phyloP scores from a whole-genome alignment of 257 asterid species.

The Ehretia macrophylla region DNA sequence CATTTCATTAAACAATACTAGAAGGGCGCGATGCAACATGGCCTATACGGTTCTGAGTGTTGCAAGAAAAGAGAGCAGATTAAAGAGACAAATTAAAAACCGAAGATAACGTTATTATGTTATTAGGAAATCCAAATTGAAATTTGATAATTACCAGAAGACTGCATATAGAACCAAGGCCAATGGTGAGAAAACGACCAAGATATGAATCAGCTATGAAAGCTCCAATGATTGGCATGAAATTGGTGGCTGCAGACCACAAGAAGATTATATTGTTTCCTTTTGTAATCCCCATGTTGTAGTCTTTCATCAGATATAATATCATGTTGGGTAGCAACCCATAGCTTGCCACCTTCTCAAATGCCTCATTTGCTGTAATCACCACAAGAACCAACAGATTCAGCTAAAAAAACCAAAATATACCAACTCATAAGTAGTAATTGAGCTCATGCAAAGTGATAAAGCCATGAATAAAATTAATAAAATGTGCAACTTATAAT shows the following conservation, averaged over 20 bases:
- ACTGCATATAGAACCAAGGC: constrained; percentile 50
- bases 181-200: constrained; percentile 58
- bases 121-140: too few species aligned
- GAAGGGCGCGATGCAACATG: not conserved
- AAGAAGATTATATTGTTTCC: constrained; percentile 46
- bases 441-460: too few species aligned
- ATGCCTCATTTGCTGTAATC: constrained; percentile 45
- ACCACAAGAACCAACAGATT: not conserved
- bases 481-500: too few species aligned
- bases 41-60: too few species aligned
- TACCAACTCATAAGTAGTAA: too few species aligned
- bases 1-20: too few species aligned
- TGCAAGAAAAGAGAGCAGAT: too few species aligned
- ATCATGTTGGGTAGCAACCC: constrained; percentile 64
- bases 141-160: constrained; percentile 47
- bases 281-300: constrained; percentile 49
- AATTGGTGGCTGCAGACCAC: constrained; percentile 62
- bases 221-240: constrained; percentile 60
- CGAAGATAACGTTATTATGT: too few species aligned
- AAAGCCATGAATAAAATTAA: too few species aligned
- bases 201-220: constrained; percentile 54
- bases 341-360: constrained; percentile 49
- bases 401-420: too few species aligned
- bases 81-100: too few species aligned
- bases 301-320: constrained; percentile 48